A percentile compares a stretch with the other conserved stretches of the same genome.
phyloP scores from a whole-genome alignment of 2,329 filamentous ascomycete species.

The Leptoxyphium fumago region DNA sequence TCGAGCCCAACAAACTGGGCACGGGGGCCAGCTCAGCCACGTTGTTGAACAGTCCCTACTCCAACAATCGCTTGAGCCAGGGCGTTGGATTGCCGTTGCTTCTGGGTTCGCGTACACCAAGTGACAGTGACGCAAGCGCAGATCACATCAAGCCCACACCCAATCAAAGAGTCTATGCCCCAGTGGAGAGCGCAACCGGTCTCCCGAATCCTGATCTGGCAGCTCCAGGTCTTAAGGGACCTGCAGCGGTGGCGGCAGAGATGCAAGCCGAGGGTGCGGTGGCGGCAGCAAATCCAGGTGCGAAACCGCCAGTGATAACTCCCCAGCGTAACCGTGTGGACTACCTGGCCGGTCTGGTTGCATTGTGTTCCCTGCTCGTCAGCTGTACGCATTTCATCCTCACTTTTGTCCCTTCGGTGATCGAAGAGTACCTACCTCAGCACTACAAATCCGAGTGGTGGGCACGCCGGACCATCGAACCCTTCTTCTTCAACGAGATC shows the following conservation, averaged over 20 bases:
- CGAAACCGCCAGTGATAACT: constrained; percentile 2
- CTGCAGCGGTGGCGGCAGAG: neutral
- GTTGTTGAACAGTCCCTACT: neutral
- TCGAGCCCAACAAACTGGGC: constrained; percentile 3
- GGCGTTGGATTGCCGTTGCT: constrained; percentile 1
- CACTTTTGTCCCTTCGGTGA: constrained; percentile 26
- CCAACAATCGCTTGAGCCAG: constrained; percentile 1
- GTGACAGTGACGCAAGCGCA: constrained; percentile 2
- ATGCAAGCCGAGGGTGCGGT: constrained; percentile 4
- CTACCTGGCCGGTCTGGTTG: constrained; percentile 32
- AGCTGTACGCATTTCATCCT: constrained; percentile 30
- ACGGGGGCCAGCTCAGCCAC: neutral
- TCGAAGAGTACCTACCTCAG: constrained; percentile 21
- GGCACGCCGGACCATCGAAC: constrained; percentile 28
- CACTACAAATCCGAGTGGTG: constrained; percentile 29
- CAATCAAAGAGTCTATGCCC: neutral
- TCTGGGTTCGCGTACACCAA: constrained; percentile 3
- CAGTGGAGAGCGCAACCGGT: neutral
- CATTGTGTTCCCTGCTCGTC: constrained; percentile 31
- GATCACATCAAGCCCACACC: constrained; percentile 1
- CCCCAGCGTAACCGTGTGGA: constrained; percentile 24
- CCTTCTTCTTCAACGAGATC: constrained; percentile 32
- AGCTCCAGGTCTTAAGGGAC: neutral
- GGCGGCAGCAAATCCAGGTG: constrained; percentile 6
- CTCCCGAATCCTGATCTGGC: neutral